Evolutionary conservation across 306 rosid genomes (phyloP), one percentile per base, ranked within the genome.

Genomic region (Leucaena leucocephala): DNA sequence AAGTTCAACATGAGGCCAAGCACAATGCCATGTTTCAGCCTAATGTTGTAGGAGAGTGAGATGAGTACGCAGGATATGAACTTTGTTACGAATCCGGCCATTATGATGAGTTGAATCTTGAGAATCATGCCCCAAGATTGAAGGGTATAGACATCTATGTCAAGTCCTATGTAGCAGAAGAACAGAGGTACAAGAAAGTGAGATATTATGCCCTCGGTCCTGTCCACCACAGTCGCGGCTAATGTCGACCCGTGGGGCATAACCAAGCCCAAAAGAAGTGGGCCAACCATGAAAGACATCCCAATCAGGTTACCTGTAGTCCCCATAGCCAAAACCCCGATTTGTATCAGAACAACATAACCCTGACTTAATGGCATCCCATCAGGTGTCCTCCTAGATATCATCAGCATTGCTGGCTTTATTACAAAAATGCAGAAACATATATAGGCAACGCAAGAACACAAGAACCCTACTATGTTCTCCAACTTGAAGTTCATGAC

Each of bases 1-100:
- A 79, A 13, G 75, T 72, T 91, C 76, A 84, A 52, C 7, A 87
- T 82, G 5, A 89, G 79, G 0, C 91, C 87, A 6, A 87, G 90
- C 33, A 83, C 70, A 14, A 86, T 1, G 8, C 87, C 87, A 50
- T 82, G 72, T 78, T 52, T 84, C 33, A 5, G 68, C n/a, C 52
- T 76, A 9, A 89, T 76, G 4, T 83, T 84, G 81, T 81, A 81
- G 1, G 80, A 13, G 1, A 80, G 54, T 4, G 90, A 63, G 65
- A 82, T 13, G 7, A 81, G 19, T 2, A 74, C 38, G 4, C 80
- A 74, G 5, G 67, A 70, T 0, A 81, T 0, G 21, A 89, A 8
- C 82, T 85, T 89, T 8, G 72, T 71, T 5, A 72, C 0, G 54
- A 54, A 76, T 1, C 68, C 80, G 0, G 21, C 35, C 7, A 80